Conservation (phyloP, 192 early-diverging fungal genomes). For the Coemansia sp. region DNA sequence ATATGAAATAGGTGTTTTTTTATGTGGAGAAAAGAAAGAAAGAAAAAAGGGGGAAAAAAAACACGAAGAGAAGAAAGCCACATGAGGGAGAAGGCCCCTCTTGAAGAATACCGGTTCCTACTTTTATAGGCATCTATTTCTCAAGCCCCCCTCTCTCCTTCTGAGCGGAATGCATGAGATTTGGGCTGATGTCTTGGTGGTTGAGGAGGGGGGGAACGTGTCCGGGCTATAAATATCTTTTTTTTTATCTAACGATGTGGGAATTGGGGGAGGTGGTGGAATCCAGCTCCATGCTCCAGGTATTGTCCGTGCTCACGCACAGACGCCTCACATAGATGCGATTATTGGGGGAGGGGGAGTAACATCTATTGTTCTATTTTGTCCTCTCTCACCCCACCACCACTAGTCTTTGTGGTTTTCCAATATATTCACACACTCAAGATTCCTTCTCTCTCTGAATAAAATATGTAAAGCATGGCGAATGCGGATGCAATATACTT, state of each 20-base stretch:
- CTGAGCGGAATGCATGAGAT: no score
- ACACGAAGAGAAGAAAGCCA: no score
- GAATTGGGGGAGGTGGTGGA: not conserved
- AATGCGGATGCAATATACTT: no score
- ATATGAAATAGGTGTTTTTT: not conserved
- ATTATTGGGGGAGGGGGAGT: not conserved
- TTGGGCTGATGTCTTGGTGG: no score
- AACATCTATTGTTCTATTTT: not conserved
- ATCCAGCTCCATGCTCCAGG: not conserved
- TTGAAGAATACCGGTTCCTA: no score
- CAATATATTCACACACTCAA: not conserved
- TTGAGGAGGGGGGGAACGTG: not conserved
- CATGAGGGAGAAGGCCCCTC: no score
- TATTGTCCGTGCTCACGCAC: not conserved
- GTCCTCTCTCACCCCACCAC: no score
- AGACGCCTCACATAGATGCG: slow-evolving; percentile 5
- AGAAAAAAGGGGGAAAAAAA: no score
- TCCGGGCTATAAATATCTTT: not conserved
- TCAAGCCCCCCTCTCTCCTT: not conserved
- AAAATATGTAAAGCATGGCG: no score
- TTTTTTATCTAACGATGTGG: not conserved
- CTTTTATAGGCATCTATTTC: no score
- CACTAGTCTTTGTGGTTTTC: not conserved
- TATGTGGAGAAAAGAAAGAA: not conserved
- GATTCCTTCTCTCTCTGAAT: not conserved